A percentile compares a stretch with the other conserved stretches of the same genome.
Conservation (phyloP, 345 rosid genomes). For the Citrus hindsii region DNA sequence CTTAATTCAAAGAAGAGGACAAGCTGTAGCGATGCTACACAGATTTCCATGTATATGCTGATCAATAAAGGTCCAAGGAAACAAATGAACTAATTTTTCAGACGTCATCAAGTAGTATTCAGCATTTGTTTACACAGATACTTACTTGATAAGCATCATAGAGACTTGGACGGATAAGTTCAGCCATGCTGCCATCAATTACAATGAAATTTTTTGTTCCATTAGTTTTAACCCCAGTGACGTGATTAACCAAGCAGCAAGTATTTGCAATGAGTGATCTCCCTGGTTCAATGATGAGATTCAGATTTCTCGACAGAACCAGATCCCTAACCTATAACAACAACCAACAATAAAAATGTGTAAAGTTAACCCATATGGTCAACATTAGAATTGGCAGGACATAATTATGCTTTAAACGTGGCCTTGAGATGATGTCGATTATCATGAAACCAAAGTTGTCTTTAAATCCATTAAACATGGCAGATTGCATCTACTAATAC, state of each 20-base stretch:
- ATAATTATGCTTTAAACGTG: background rate
- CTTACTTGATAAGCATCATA: slow-evolving; percentile 94
- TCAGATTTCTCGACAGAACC: slow-evolving; percentile 72
- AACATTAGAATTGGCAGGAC: background rate
- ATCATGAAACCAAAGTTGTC: background rate
- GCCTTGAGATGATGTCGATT: background rate
- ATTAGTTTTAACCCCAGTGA: slow-evolving; percentile 92
- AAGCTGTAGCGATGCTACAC: background rate
- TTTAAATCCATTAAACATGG: too few relatives aligned
- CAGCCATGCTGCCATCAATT: slow-evolving; percentile 98
- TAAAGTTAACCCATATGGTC: background rate
- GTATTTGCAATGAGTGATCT: slow-evolving; percentile 96
- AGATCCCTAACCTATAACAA: slow-evolving; percentile 72
- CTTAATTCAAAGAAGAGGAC: background rate
- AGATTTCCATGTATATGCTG: background rate
- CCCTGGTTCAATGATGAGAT: slow-evolving; percentile 93
- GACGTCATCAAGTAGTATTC: background rate
- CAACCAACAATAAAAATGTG: background rate
- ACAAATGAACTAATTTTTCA: background rate
- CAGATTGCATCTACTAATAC: too few relatives aligned
- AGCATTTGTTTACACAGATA: slow-evolving; percentile 3
- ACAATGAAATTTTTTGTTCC: slow-evolving; percentile 92
- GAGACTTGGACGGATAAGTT: slow-evolving; percentile 97
- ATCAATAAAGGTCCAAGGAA: background rate
- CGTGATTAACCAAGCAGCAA: slow-evolving; percentile 87